phyloP scores from a whole-genome alignment of 495 filamentous ascomycete species.

The Lineolata rhizophorae region DNA sequence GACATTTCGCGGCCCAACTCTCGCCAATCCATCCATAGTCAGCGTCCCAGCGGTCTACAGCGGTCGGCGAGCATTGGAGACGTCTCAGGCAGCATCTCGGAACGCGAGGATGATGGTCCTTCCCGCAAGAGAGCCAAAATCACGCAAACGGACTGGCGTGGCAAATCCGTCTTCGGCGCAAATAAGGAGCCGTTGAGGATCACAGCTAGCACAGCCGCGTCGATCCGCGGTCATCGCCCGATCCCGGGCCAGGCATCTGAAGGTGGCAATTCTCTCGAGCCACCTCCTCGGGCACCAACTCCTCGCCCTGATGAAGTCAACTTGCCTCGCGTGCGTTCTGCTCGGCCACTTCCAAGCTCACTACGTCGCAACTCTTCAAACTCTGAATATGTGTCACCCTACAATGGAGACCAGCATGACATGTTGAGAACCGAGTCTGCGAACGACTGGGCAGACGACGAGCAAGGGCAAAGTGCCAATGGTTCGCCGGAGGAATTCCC shows the following conservation, averaged over 20 bases:
- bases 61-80: too few relatives aligned
- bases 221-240: constrained; percentile 66
- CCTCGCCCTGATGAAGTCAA: constrained; percentile 21
- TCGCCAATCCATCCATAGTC: constrained; percentile 18
- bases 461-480: constrained; percentile 6
- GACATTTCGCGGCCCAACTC: constrained; percentile 23
- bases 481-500: constrained; percentile 11
- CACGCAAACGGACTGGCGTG: constrained; percentile 43
- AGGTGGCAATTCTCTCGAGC: constrained; percentile 35
- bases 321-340: constrained; percentile 6
- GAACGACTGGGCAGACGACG: constrained; percentile 10
- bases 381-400: constrained; percentile 5
- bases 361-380: constrained; percentile 2
- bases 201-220: constrained; percentile 67
- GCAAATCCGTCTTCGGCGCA: constrained; percentile 43
- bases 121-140: constrained; percentile 53
- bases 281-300: constrained; percentile 60
- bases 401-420: neutral
- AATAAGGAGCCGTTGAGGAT: constrained; percentile 66
- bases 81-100: constrained; percentile 26
- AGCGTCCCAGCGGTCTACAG: too few relatives aligned
- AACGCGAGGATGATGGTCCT: too few relatives aligned
- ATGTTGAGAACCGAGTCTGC: constrained; percentile 6
- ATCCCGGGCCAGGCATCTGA: constrained; percentile 32
- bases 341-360: neutral